Evolutionary conservation across 768 basidiomycete genomes (phyloP).

Genomic region (Suillus sp.): DNA sequence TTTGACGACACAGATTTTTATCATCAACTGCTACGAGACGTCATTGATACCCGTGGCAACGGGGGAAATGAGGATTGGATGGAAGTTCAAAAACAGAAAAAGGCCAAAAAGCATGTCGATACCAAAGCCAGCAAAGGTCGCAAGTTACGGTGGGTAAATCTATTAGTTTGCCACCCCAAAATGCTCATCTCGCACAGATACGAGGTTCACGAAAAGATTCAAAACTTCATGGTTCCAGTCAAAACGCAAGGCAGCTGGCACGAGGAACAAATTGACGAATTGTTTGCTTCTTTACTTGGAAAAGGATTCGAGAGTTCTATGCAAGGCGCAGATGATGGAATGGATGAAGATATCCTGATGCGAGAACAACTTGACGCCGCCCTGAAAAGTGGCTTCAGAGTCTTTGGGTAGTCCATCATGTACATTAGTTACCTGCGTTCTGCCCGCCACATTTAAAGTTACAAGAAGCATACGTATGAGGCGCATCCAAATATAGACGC

Average conservation of each 20-base stretch:
- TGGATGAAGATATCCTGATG: conserved; percentile 27
- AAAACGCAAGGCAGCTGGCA: conserved; percentile 75
- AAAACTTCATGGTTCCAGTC: conserved; percentile 96
- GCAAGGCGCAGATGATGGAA: conserved; percentile 26
- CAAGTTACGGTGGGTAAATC: conserved; percentile 69
- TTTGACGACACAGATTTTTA: conserved; percentile 96
- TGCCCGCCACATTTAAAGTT: not conserved
- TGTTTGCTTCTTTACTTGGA: conserved; percentile 88
- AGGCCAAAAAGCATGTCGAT: conserved; percentile 87
- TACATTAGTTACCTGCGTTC: not conserved
- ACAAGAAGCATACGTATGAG: not conserved
- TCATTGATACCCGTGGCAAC: conserved; percentile 71
- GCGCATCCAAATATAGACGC: conserved; percentile 29
- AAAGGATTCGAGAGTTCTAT: conserved; percentile 56
- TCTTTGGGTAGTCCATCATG: conserved; percentile 52
- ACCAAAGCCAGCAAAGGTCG: conserved; percentile 95
- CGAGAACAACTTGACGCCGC: conserved; percentile 37
- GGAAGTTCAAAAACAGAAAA: conserved; percentile 63
- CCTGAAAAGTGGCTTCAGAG: conserved; percentile 50
- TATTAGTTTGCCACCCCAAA: not conserved
- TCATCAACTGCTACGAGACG: conserved; percentile 85
- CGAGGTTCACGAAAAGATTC: conserved; percentile 93
- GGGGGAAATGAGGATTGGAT: conserved; percentile 64
- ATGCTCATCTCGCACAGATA: conserved; percentile 53
- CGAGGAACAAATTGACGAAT: conserved; percentile 93